phyloP scores from a whole-genome alignment of 441 rosid species.

The Syzygium syzygioides region DNA sequence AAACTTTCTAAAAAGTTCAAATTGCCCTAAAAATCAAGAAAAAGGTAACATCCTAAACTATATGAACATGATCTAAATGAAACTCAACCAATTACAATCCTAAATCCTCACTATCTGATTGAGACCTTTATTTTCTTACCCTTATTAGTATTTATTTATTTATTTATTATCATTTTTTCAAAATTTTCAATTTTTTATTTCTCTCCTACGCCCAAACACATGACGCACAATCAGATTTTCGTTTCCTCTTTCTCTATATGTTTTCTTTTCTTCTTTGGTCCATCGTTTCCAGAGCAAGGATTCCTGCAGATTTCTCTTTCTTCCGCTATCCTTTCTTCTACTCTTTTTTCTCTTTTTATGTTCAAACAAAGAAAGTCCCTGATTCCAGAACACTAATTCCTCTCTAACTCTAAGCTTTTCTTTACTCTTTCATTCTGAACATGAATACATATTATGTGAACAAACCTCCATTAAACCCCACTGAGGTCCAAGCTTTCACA shows the following conservation, averaged over 20 bases:
- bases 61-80: too few relatives aligned
- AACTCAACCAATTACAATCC: too few relatives aligned
- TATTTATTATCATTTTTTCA: neutral
- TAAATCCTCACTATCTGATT: too few relatives aligned
- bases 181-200: neutral
- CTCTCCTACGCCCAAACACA: neutral
- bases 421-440: neutral
- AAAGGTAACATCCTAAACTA: too few relatives aligned
- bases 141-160: too few relatives aligned
- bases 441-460: neutral
- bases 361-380: neutral
- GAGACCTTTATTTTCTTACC: too few relatives aligned
- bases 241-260: neutral
- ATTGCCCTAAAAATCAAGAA: too few relatives aligned
- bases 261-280: neutral
- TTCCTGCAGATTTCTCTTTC: neutral
- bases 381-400: neutral
- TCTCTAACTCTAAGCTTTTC: neutral
- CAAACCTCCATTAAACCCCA: neutral
- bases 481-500: neutral
- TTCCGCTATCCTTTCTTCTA: neutral
- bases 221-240: neutral
- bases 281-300: neutral
- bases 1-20: too few relatives aligned
- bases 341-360: neutral